Conservation (phyloP, 1,284 basidiomycete species). For the Lentinula novae-zelandiae region DNA sequence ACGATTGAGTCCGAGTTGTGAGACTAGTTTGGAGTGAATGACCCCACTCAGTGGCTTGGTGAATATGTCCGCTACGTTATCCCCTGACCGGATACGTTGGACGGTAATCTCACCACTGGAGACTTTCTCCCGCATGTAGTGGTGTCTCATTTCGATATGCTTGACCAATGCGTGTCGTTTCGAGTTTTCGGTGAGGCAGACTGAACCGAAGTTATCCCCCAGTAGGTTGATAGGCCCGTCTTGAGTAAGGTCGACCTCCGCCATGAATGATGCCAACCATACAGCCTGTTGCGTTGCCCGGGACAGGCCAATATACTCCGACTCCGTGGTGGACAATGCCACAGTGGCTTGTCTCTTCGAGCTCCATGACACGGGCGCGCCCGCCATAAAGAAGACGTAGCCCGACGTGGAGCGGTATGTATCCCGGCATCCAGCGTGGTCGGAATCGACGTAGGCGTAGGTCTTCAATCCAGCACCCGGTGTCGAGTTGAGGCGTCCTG, state of each 20-base stretch:
- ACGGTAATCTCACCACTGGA: too few species aligned
- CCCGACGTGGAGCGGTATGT: conserved; percentile 24
- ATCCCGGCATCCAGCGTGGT: background rate
- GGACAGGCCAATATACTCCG: conserved; percentile 34
- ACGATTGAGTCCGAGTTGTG: too few species aligned
- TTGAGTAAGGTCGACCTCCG: conserved; percentile 21
- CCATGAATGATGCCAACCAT: conserved; percentile 17
- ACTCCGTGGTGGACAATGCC: conserved; percentile 28
- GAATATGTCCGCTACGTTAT: too few species aligned
- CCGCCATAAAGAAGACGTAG: conserved; percentile 27
- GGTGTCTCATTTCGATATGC: too few species aligned
- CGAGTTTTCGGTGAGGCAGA: background rate
- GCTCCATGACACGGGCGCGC: conserved; percentile 28
- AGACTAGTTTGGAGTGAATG: too few species aligned
- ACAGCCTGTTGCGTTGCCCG: background rate
- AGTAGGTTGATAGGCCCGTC: background rate
- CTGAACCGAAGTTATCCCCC: background rate
- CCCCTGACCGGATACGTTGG: too few species aligned
- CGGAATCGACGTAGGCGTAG: conserved; percentile 23
- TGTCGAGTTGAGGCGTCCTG: background rate
- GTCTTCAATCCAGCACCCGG: conserved; percentile 11
- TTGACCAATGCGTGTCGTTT: conserved; percentile 5
- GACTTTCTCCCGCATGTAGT: too few species aligned
- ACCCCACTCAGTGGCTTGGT: too few species aligned
- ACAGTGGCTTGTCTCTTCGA: conserved; percentile 27